Conservation (phyloP, 169 alveolate species). For the Eimeria zaria region DNA sequence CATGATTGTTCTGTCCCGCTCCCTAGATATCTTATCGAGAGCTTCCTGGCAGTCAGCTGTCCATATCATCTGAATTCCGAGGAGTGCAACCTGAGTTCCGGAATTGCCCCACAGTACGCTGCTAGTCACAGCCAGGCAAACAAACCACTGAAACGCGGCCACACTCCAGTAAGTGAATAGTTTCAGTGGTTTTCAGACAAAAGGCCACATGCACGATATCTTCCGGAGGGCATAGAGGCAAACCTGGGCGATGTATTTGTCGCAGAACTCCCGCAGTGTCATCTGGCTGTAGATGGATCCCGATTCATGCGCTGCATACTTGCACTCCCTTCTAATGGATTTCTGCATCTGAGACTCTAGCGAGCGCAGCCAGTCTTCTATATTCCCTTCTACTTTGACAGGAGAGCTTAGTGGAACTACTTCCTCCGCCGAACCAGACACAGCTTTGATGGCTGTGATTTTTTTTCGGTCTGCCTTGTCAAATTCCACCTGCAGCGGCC, state of each 20-base stretch:
- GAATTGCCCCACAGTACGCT: background rate
- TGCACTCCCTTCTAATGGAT: conserved; percentile 93
- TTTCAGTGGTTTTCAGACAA: background rate
- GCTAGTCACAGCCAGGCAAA: background rate
- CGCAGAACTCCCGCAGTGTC: conserved; percentile 95
- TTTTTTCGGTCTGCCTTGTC: conserved; percentile 93
- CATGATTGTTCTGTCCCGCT: conserved; percentile 90
- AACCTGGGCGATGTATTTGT: conserved; percentile 96
- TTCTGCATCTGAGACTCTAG: conserved; percentile 96
- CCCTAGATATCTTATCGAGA: conserved; percentile 94
- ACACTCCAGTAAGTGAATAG: background rate
- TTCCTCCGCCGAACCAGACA: conserved; percentile 93
- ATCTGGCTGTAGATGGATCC: conserved; percentile 91
- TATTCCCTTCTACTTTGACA: conserved; percentile 98
- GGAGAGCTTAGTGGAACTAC: conserved; percentile 94
- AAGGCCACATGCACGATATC: background rate
- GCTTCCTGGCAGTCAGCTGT: conserved; percentile 97
- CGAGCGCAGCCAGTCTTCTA: conserved; percentile 98
- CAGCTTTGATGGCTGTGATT: conserved; percentile 91
- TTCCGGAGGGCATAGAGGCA: background rate
- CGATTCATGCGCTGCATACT: conserved; percentile 91
- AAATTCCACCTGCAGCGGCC: conserved; percentile 79
- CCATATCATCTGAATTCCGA: conserved; percentile 97
- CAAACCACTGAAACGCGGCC: background rate
- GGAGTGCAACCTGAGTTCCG: conserved; percentile 82